phyloP scores from a whole-genome alignment of 2,329 filamentous ascomycete species.

The Cladosporium sp. region DNA sequence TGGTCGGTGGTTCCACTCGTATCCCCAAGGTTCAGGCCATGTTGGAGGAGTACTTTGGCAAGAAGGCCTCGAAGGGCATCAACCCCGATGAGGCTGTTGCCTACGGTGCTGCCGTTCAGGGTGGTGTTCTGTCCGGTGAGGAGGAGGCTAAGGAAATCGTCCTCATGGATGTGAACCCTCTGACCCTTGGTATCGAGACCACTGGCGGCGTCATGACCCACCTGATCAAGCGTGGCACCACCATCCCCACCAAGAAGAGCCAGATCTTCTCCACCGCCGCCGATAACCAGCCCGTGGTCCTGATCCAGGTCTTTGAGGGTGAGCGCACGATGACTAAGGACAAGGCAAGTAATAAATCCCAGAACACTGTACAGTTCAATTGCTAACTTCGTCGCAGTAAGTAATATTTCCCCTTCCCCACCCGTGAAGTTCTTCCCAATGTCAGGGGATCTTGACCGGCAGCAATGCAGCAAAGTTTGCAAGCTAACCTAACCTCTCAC shows the following conservation, averaged over 20 bases:
- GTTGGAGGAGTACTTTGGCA: slow-evolving; percentile 95
- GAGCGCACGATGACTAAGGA: slow-evolving; percentile 55
- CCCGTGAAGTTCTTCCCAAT: neutral
- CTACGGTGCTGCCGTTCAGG: slow-evolving; percentile 95
- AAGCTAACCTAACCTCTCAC: slow-evolving; percentile 49
- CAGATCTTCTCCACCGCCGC: slow-evolving; percentile 97
- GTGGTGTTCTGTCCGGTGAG: slow-evolving; percentile 88
- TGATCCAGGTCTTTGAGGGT: slow-evolving; percentile 99
- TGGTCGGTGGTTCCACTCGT: slow-evolving; percentile 97
- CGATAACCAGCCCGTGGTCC: slow-evolving; percentile 95
- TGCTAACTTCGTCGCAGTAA: neutral
- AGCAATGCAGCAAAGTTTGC: neutral
- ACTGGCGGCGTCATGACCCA: slow-evolving; percentile 96
- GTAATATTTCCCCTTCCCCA: slow-evolving; percentile 1
- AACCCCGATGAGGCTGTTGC: slow-evolving; percentile 99
- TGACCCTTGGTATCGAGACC: slow-evolving; percentile 97
- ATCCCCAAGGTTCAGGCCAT: slow-evolving; percentile 95
- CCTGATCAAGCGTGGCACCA: slow-evolving; percentile 98
- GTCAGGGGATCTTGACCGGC: slow-evolving; percentile 1
- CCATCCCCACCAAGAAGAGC: slow-evolving; percentile 98
- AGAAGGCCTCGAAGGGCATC: slow-evolving; percentile 98
- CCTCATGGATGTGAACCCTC: slow-evolving; percentile 89
- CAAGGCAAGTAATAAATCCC: slow-evolving; percentile 10
- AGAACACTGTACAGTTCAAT: neutral
- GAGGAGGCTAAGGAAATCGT: slow-evolving; percentile 58